Evolutionary conservation across 352 stramenopile species (phyloP).

Genomic region (Pythium sukuiense): DNA sequence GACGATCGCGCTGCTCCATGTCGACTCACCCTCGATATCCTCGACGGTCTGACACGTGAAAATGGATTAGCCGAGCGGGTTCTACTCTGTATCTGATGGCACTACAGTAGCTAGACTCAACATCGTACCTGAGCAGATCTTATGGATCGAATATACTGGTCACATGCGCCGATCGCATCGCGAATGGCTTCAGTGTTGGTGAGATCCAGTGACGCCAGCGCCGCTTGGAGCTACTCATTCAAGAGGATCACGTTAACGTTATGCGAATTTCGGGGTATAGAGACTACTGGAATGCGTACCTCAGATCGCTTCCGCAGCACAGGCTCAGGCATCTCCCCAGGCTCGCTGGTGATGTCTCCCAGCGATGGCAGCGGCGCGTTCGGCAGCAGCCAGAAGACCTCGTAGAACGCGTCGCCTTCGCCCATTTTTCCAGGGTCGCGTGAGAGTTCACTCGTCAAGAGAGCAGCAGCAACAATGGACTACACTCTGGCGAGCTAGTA

Average conservation of each 20-base stretch:
- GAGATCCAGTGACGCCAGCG: conserved; percentile 16
- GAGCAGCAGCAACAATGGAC: background rate
- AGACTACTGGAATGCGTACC: background rate
- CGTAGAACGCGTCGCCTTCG: conserved; percentile 32
- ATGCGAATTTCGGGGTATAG: no score
- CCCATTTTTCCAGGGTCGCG: conserved; percentile 9
- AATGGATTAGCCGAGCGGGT: background rate
- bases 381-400: conserved; percentile 41
- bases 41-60: background rate
- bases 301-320: conserved; percentile 12
- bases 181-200: conserved; percentile 4
- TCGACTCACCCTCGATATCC: conserved; percentile 3
- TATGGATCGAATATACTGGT: conserved; percentile 22
- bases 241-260: background rate
- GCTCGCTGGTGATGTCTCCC: conserved; percentile 1
- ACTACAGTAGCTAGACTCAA: background rate
- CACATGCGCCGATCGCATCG: conserved; percentile 17
- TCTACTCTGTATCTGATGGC: no score
- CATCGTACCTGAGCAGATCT: conserved; percentile 15
- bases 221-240: conserved; percentile 2
- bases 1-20: conserved; percentile 21
- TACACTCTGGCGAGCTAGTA: background rate
- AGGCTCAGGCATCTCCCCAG: conserved; percentile 16
- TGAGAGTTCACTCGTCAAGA: background rate
- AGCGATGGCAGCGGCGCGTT: conserved; percentile 27